A percentile compares a stretch with the other conserved stretches of the same genome.
Evolutionary conservation across 257 asterid genomes (phyloP).

Genomic region (Rehmannia glutinosa): DNA sequence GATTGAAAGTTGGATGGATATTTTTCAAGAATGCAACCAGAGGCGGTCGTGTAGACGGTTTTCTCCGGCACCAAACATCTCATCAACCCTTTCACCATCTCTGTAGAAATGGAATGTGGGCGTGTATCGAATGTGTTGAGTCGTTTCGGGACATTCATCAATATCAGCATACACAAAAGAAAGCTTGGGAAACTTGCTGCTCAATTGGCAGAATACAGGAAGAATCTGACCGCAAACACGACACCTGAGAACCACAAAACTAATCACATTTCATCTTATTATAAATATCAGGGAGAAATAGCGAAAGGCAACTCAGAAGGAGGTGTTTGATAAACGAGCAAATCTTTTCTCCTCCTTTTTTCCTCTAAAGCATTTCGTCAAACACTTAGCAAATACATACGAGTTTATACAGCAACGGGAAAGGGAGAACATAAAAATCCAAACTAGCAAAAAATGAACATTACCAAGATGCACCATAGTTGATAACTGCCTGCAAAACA

Average conservation of each 20-base stretch:
- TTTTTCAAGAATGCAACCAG: constrained; percentile 73
- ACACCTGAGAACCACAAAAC: constrained; percentile 45
- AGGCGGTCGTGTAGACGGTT: constrained; percentile 84
- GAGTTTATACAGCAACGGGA: neutral
- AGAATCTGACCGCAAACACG: constrained; percentile 69
- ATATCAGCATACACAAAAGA: constrained; percentile 80
- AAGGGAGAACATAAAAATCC: neutral
- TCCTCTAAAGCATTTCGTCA: constrained; percentile 26
- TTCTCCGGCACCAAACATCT: constrained; percentile 90
- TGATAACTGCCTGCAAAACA: constrained; percentile 71
- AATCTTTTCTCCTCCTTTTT: neutral
- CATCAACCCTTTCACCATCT: constrained; percentile 85
- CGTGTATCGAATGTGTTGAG: constrained; percentile 70
- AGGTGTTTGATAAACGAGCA: neutral
- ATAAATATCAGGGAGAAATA: neutral
- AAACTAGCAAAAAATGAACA: neutral
- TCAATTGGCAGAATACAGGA: constrained; percentile 54
- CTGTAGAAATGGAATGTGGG: constrained; percentile 81
- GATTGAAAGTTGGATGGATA: too few species aligned
- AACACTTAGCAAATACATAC: constrained; percentile 21
- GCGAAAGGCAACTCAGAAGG: neutral
- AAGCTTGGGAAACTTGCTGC: constrained; percentile 63
- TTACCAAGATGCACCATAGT: constrained; percentile 91
- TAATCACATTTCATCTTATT: neutral
- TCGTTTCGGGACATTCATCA: constrained; percentile 90